phyloP scores from a whole-genome alignment of 2,329 filamentous ascomycete genomes.

The Rhynchosporium agropyri region DNA sequence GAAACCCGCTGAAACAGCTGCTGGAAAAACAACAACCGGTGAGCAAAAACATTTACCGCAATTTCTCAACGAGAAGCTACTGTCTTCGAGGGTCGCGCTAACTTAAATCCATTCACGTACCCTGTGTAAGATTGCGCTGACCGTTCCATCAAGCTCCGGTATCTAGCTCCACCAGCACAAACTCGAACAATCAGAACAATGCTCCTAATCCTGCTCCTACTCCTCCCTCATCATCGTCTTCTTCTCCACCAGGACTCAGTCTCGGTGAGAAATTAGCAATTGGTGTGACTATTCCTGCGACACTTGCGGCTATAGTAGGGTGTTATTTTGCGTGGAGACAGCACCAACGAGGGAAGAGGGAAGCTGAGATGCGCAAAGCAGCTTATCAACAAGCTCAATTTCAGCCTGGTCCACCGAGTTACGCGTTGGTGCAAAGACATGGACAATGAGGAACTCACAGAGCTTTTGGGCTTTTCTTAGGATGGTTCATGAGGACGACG shows the following conservation, averaged over 20 bases:
- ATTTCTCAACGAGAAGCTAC: not conserved
- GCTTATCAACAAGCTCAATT: constrained; percentile 2
- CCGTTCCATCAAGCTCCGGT: not conserved
- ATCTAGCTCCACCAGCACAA: not conserved
- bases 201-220: not conserved
- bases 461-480: not conserved
- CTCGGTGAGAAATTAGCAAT: constrained; percentile 14
- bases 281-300: constrained; percentile 9
- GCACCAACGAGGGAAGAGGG: constrained; percentile 5
- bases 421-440: not conserved
- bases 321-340: constrained; percentile 11
- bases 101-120: not conserved
- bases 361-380: not conserved
- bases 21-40: constrained; percentile 3
- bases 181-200: not conserved
- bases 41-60: not conserved
- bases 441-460: not conserved
- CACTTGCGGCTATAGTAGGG: not conserved
- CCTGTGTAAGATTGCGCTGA: not conserved
- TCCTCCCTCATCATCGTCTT: constrained; percentile 9
- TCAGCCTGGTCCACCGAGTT: not conserved
- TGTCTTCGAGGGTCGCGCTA: not conserved
- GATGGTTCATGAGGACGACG: not conserved
- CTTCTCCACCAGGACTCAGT: not conserved
- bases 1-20: not conserved